A percentile compares a stretch with the other conserved stretches of the same genome.
Conservation (phyloP, 2,329 filamentous ascomycete genomes). For the Fusarium subtropicale region DNA sequence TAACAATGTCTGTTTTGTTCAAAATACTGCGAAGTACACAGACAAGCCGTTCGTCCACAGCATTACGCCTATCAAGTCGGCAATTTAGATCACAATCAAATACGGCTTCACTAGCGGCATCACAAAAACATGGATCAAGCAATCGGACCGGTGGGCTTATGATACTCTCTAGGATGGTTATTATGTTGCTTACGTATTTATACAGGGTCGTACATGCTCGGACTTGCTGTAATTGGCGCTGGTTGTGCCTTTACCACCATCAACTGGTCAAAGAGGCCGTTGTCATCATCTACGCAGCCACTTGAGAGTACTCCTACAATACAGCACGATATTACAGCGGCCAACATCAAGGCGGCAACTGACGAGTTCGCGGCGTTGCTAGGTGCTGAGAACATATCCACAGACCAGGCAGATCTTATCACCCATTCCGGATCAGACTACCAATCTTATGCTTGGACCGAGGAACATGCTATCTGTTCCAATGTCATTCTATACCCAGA, state of each 20-base stretch:
- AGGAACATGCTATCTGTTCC: not conserved
- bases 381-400: conserved; percentile 15
- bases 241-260: fast-evolving
- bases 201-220: not conserved
- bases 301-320: not conserved
- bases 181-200: not conserved
- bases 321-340: not conserved
- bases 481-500: conserved; percentile 70
- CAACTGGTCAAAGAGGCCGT: not conserved
- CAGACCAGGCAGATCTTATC: conserved; percentile 2
- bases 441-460: conserved; percentile 27
- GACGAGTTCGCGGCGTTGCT: conserved; percentile 5
- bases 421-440: conserved; percentile 32
- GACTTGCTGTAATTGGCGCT: not conserved
- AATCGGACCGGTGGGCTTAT: not conserved
- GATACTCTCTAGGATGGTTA: not conserved
- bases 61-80: fast-evolving
- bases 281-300: not conserved
- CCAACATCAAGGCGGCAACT: conserved; percentile 11
- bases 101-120: fast-evolving
- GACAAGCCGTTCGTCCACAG: fast-evolving
- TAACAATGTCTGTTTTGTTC: not conserved
- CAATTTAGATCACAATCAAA: not conserved
- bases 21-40: fast-evolving
- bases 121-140: fast-evolving